phyloP scores from a whole-genome alignment of 169 alveolate genomes.

The Babesia caballi region DNA sequence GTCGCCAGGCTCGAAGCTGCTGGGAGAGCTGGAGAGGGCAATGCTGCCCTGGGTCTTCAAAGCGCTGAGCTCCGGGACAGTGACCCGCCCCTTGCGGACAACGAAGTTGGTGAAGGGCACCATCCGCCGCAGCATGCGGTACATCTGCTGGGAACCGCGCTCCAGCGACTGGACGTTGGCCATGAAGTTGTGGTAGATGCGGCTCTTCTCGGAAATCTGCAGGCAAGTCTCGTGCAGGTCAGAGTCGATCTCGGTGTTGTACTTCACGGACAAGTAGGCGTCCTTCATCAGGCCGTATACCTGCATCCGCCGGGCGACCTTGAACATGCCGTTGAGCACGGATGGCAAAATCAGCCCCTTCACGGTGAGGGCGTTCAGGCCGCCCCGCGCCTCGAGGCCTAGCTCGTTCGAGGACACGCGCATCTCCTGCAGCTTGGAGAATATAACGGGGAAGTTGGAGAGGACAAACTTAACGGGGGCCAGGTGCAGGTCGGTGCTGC shows the following conservation, averaged over 20 bases:
- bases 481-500: background rate
- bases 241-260: slow-evolving; percentile 44
- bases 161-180: slow-evolving; percentile 13
- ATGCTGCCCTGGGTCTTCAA: slow-evolving; percentile 1
- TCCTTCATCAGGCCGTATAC: background rate
- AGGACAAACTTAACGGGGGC: slow-evolving; percentile 36
- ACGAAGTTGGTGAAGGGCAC: slow-evolving; percentile 41
- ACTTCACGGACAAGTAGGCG: slow-evolving; percentile 2
- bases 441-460: slow-evolving; percentile 49
- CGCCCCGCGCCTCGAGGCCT: background rate
- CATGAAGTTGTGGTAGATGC: slow-evolving; percentile 44
- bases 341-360: slow-evolving; percentile 56
- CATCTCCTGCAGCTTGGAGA: slow-evolving; percentile 44
- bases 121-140: slow-evolving; percentile 40
- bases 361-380: background rate
- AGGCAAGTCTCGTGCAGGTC: slow-evolving; percentile 38
- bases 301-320: slow-evolving; percentile 22
- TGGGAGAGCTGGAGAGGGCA: background rate
- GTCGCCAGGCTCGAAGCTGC: background rate
- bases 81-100: slow-evolving; percentile 28
- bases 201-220: slow-evolving; percentile 43
- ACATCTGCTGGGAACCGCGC: background rate
- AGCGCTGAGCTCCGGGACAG: slow-evolving; percentile 9
- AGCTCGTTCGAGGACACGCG: slow-evolving; percentile 4
- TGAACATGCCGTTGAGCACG: slow-evolving; percentile 25